Conservation (phyloP, 805 yeast species). For the Millerozyma acaciae region DNA sequence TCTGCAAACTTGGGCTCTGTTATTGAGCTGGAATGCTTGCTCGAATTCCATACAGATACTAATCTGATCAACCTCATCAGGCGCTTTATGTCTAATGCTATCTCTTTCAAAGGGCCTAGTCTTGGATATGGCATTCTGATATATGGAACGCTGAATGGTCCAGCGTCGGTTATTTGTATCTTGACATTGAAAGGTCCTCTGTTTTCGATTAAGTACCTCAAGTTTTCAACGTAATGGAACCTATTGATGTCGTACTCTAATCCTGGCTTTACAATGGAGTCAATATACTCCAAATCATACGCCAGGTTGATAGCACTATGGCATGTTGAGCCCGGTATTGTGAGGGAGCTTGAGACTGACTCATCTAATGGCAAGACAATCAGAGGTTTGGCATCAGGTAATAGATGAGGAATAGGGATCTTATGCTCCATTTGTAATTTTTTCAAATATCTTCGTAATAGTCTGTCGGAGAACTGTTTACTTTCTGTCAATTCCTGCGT, state of each 20-base stretch:
- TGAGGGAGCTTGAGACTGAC: slow-evolving; percentile 7
- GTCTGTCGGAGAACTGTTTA: slow-evolving; percentile 6
- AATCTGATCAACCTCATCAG: slow-evolving; percentile 24
- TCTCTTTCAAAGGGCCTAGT: slow-evolving; percentile 13
- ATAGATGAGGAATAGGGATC: slow-evolving; percentile 29
- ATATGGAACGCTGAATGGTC: slow-evolving; percentile 26
- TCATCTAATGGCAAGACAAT: slow-evolving; percentile 7
- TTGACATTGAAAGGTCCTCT: slow-evolving; percentile 37
- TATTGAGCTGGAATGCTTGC: slow-evolving; percentile 2
- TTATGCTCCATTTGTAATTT: slow-evolving; percentile 19
- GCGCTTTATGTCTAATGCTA: slow-evolving; percentile 30
- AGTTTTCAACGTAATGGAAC: slow-evolving; percentile 17
- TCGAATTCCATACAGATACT: slow-evolving; percentile 25
- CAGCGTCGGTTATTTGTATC: slow-evolving; percentile 28
- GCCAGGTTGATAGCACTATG: slow-evolving; percentile 17
- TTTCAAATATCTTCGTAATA: slow-evolving; percentile 27
- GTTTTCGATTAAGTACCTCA: slow-evolving; percentile 19
- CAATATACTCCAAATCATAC: slow-evolving; percentile 31
- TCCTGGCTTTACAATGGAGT: slow-evolving; percentile 29
- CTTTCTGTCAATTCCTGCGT: too few relatives aligned
- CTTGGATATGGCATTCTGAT: slow-evolving; percentile 22
- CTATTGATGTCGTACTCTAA: slow-evolving; percentile 32
- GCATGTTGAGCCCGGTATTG: slow-evolving; percentile 23
- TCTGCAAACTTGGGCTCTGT: slow-evolving; percentile 16
- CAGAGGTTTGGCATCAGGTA: slow-evolving; percentile 24